Conservation (phyloP, 768 basidiomycete species). For the Suillus weaverae region DNA sequence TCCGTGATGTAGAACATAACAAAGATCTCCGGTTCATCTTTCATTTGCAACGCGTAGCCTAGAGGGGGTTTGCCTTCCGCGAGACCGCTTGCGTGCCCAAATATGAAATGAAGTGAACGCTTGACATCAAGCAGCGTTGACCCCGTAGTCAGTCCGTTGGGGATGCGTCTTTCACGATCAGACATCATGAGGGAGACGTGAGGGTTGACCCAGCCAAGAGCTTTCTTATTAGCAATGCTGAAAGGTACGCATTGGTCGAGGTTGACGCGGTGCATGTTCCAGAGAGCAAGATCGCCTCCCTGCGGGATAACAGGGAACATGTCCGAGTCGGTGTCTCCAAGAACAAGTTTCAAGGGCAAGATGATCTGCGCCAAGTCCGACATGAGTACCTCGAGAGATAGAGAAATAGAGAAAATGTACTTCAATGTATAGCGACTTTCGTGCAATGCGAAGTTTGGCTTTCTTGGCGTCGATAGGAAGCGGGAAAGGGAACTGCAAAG, state of each 20-base stretch:
- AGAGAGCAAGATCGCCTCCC: conserved; percentile 17
- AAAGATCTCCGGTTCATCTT: conserved; percentile 21
- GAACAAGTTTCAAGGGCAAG: conserved; percentile 16
- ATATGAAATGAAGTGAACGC: conserved; percentile 29
- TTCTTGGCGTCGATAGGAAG: conserved; percentile 42
- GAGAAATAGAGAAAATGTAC: conserved; percentile 12
- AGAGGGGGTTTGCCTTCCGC: conserved; percentile 16
- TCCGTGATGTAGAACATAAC: conserved; percentile 48
- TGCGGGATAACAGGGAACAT: conserved; percentile 30
- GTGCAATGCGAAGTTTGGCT: conserved; percentile 46
- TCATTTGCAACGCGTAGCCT: conserved; percentile 18
- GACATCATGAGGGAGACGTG: conserved; percentile 36
- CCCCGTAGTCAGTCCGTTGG: conserved; percentile 12
- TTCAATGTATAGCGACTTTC: conserved; percentile 54
- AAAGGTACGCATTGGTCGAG: conserved; percentile 37
- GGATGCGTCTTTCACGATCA: conserved; percentile 25
- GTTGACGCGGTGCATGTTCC: conserved; percentile 43
- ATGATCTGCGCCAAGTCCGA: conserved; percentile 19
- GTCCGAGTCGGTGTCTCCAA: conserved; percentile 16
- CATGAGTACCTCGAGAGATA: not conserved
- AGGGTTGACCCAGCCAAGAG: conserved; percentile 32
- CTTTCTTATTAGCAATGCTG: conserved; percentile 15
- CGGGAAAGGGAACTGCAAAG: conserved; percentile 38
- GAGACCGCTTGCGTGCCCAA: conserved; percentile 28
- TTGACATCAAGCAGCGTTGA: conserved; percentile 33